Base-by-base conservation (phyloP, 768 basidiomycete genomes). In the Russula olivacea region DNA sequence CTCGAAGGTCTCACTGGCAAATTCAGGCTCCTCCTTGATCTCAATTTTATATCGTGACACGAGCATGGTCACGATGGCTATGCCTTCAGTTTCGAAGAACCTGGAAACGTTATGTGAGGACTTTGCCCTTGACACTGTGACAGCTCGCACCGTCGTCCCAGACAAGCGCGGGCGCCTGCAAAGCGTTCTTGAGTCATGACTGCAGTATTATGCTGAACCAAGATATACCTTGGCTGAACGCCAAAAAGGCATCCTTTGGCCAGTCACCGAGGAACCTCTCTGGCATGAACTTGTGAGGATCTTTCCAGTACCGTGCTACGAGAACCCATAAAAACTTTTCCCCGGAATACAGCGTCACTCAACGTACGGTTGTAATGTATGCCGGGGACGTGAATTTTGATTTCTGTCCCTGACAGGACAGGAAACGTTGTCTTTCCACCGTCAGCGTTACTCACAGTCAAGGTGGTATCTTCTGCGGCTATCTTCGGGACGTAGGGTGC, bases 241-340 rank as follows among this genome's bases (percentile, higher is more conserved):
- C 71, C 8, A 74, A n/a, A 60, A 75, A 75, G 0, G 75, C 75
- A 50, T 75, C 72, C 59, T 66, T 67, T 8, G 72, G 65, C 68
- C 71, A 76, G 55, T 71, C 71, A 41, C 68, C 68, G 2, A 75
- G 58, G 66, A 76, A 76, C 36, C 76, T 68, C 32, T 71, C 70
- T 9, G 76, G 76, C 19, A 74, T 76, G 71, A 83, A 85, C 12
- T 65, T 67, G 30, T 78, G 64, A 4, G 83, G 83, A 45, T 83
- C 76, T 55, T 79, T 71, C 83, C 83, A 85, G 68, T 83, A 83
- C 41, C 77, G 76, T 28, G 83, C 83, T 83, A 63, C 19, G 36
- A 23, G 17, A 36, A 21, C 36, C n/a, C 15, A 7, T 62, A 23
- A 55, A 47, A 40, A 19, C 45, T 2, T 19, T 9, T 28, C n/a